Evolutionary conservation across 2,329 filamentous ascomycete species (phyloP).

Genomic region (Aspergillus sp.): DNA sequence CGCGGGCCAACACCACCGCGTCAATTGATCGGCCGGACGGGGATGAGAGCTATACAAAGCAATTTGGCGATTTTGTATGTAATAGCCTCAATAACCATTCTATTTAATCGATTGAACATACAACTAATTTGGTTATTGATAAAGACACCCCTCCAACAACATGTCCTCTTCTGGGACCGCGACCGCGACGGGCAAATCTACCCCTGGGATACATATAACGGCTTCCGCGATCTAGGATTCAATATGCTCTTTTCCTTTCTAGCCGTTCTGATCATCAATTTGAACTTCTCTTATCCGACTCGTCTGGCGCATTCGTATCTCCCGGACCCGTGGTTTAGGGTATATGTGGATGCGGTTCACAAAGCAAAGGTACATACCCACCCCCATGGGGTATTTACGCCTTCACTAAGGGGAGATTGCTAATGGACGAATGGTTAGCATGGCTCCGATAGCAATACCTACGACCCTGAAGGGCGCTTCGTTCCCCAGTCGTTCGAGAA

Average conservation of each 20-base stretch:
- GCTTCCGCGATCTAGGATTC: constrained; percentile 46
- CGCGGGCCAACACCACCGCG: constrained; percentile 8
- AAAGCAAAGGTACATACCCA: constrained; percentile 40
- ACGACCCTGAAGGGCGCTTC: constrained; percentile 50
- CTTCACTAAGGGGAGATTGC: background rate
- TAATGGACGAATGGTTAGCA: background rate
- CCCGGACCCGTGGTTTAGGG: constrained; percentile 42
- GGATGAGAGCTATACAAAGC: constrained; percentile 6
- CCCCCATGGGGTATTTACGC: too few species aligned
- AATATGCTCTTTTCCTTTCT: constrained; percentile 43
- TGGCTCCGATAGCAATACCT: constrained; percentile 40
- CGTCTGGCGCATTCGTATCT: constrained; percentile 37
- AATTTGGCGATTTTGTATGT: constrained; percentile 10
- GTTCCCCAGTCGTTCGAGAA: constrained; percentile 52
- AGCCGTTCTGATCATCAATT: constrained; percentile 42
- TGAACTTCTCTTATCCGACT: constrained; percentile 51
- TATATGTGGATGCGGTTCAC: constrained; percentile 44
- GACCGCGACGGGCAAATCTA: constrained; percentile 46
- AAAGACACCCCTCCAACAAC: constrained; percentile 43
- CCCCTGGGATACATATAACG: constrained; percentile 43
- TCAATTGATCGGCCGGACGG: constrained; percentile 8
- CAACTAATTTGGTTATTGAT: background rate
- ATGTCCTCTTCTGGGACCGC: constrained; percentile 47
- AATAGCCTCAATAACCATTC: too few species aligned
- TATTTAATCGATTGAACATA: background rate